Evolutionary conservation across 805 yeast species (phyloP).

Genomic region (Kurtzmaniella cleridarum): DNA sequence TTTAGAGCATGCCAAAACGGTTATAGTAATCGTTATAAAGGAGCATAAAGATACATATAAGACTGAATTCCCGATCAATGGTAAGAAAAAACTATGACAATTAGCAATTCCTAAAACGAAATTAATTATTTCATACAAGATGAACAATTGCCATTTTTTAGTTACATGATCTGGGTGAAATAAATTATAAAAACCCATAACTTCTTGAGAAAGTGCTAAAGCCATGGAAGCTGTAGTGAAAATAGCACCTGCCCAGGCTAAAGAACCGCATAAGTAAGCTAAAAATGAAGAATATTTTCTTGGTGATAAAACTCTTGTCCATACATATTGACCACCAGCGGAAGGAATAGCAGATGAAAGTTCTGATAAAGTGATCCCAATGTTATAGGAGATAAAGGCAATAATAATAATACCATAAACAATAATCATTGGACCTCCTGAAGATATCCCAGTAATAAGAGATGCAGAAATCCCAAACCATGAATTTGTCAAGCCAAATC

Average conservation of each 20-base stretch:
- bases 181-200: constrained; percentile 35
- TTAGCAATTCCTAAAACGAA: constrained; percentile 27
- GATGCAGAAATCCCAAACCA: constrained; percentile 40
- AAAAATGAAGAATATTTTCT: constrained; percentile 30
- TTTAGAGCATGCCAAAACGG: constrained; percentile 34
- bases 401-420: constrained; percentile 38
- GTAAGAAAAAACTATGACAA: constrained; percentile 32
- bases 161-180: constrained; percentile 28
- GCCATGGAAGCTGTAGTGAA: constrained; percentile 39
- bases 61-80: constrained; percentile 28
- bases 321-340: constrained; percentile 41
- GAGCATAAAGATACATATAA: constrained; percentile 31
- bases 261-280: constrained; percentile 35
- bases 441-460: constrained; percentile 34
- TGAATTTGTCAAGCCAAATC: constrained; percentile 38
- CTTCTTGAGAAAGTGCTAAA: constrained; percentile 25
- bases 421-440: constrained; percentile 38
- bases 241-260: constrained; percentile 39
- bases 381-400: constrained; percentile 28
- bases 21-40: constrained; percentile 28
- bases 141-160: constrained; percentile 32
- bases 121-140: constrained; percentile 32
- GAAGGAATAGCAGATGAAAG: constrained; percentile 35
- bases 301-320: constrained; percentile 38
- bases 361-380: constrained; percentile 35